Base-by-base conservation (phyloP, 192 early-diverging fungal genomes). In the Coemansia sp. region DNA sequence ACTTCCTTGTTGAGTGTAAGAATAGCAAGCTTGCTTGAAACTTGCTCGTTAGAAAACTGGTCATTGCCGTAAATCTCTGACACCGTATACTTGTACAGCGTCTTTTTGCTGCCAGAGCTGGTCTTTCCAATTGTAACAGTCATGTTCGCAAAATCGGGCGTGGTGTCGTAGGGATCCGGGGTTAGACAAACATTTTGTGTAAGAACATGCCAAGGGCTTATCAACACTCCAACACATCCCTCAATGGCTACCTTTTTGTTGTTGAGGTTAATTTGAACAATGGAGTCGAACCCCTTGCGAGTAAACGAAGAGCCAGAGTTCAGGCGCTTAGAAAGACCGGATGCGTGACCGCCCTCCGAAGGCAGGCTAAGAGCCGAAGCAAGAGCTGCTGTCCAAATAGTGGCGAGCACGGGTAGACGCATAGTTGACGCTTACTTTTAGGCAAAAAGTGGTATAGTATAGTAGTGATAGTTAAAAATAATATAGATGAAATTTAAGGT, bases 171-270 rank as follows among this genome's bases (percentile, higher is more conserved):
- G 8, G 61, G 63, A 5, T 33, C 55, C 2, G 62, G 61, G 9
- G 34, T 31, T 6, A 58, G 10, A 16, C 55, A 58, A 33, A 33
- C 55, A 16, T 33, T 33, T 16, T 58, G 55, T 0, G 69, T 70
- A n/a, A 70, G 69, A 33, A 70, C 61, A 41, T 41, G 63, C 33
- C 63, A 64, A 6, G 69, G 61, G 6, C 61, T 62, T 41, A 70
- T 70, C 7, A 70, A 50, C 11, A 70, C 69, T 36, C 69, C 69
- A 6, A 62, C 63, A 27, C 69, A 70, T 24, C 69, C 69, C 12
- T 70, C 15, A 24, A 70, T 63, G n/a, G 27, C 39, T 4, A 20
- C 15, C 2, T 31, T 50, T 29, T 44, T 44, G 36, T 39, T 64
- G 0, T 33, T 47, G 13, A 50, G 46, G 6, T 10, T 40, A 15